These are phyloP conservation scores for Boechera stricta DNA, from an alignment of 345 rosid species.

Conservation along the genomic window DNA sequence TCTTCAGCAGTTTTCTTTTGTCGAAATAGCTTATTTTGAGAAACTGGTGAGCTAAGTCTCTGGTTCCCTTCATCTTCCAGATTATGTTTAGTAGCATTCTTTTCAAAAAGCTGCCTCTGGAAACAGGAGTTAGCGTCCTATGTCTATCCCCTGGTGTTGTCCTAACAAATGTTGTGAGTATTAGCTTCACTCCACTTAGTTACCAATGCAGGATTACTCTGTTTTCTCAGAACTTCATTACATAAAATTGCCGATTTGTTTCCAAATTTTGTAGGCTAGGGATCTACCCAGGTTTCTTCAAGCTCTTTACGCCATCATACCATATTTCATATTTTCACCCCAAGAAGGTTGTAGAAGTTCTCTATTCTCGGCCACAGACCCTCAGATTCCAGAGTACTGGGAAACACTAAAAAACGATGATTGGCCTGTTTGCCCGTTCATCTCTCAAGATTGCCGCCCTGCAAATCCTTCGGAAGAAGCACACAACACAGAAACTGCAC, in stretches of 20 bases:
- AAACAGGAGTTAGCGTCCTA: constrained; percentile 82
- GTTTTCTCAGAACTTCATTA: constrained; percentile 27
- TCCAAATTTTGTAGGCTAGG: constrained; percentile 69
- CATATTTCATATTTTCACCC: constrained; percentile 85
- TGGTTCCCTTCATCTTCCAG: constrained; percentile 55
- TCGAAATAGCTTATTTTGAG: background rate
- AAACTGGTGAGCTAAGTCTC: constrained; percentile 24
- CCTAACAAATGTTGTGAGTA: constrained; percentile 92
- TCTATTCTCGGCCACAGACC: constrained; percentile 93
- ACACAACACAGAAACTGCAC: constrained; percentile 71
- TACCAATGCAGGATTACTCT: constrained; percentile 12
- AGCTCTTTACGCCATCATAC: constrained; percentile 78
- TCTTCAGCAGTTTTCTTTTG: background rate
- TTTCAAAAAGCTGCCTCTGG: constrained; percentile 83
- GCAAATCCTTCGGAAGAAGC: constrained; percentile 93
- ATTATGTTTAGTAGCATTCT: constrained; percentile 93
- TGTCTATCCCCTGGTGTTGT: constrained; percentile 94
- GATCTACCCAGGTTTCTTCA: constrained; percentile 86
- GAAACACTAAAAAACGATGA: constrained; percentile 79
- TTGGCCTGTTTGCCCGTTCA: constrained; percentile 93
- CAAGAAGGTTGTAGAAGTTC: constrained; percentile 96
- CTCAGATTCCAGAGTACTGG: constrained; percentile 89
- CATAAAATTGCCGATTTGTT: background rate
- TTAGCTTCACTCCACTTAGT: constrained; percentile 21
- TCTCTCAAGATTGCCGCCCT: constrained; percentile 93